Conservation (phyloP, 805 yeast genomes). For the Yarrowia osloensis region DNA sequence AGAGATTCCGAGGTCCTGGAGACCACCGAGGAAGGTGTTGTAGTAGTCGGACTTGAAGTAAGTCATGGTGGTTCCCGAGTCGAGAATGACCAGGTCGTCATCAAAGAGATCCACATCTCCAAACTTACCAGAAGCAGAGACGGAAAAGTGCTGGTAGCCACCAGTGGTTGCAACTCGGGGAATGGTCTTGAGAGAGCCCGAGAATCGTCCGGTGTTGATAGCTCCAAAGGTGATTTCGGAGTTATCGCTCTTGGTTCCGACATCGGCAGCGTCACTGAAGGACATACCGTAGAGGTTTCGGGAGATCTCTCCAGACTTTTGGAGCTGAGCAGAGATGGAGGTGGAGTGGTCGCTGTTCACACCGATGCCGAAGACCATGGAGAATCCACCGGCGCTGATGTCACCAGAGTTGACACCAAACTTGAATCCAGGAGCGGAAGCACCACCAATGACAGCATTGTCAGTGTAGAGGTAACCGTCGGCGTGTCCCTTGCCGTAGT, state of each 20-base stretch:
- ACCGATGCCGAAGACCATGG: slow-evolving; percentile 8
- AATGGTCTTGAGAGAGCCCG: slow-evolving; percentile 43
- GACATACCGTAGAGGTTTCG: slow-evolving; percentile 9
- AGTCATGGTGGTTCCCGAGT: slow-evolving; percentile 38
- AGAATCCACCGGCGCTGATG: neutral
- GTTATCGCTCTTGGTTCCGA: neutral
- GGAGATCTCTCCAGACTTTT: neutral
- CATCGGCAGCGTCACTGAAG: neutral
- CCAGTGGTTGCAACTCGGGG: slow-evolving; percentile 34
- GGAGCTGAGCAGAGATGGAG: neutral
- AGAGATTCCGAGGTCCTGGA: slow-evolving; percentile 43
- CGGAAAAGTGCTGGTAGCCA: slow-evolving; percentile 24
- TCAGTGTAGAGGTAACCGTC: neutral
- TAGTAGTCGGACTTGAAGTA: slow-evolving; percentile 38
- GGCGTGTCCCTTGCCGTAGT: neutral
- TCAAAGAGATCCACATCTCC: slow-evolving; percentile 14
- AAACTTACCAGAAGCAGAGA: neutral
- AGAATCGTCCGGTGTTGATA: slow-evolving; percentile 51
- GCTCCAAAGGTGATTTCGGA: slow-evolving; percentile 50
- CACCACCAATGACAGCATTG: neutral
- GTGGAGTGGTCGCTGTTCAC: neutral
- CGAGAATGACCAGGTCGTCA: slow-evolving; percentile 34
- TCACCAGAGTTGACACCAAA: neutral
- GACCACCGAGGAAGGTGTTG: slow-evolving; percentile 41
- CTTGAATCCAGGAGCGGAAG: neutral